Evolutionary conservation across 139 green algal genomes (phyloP).

Genomic region (Coccomyxa sp.): DNA sequence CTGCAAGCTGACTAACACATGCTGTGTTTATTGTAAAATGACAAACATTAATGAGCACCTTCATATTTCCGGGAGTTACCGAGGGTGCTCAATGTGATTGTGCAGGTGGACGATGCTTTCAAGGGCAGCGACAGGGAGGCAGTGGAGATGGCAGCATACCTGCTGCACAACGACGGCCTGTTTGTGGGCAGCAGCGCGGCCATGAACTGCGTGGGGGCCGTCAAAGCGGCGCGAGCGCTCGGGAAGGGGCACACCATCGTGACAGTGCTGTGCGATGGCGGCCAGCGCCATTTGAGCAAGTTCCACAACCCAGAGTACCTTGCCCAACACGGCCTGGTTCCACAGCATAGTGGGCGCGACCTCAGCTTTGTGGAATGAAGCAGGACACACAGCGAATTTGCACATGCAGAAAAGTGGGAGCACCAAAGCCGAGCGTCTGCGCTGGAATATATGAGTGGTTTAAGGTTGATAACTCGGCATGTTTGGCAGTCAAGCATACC

Average conservation of each 20-base stretch:
- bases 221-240: conserved; percentile 76
- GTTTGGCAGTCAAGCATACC: no score
- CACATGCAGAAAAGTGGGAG: no score
- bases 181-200: conserved; percentile 83
- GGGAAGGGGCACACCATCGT: conserved; percentile 84
- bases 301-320: conserved; percentile 85
- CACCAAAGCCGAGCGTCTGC: no score
- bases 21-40: no score
- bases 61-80: no score
- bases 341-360: conserved; percentile 7
- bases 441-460: no score
- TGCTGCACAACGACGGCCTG: conserved; percentile 86
- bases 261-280: conserved; percentile 89
- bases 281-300: conserved; percentile 73
- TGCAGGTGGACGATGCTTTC: conserved; percentile 71
- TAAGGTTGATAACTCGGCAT: no score
- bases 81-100: neutral
- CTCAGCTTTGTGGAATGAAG: conserved; percentile 38
- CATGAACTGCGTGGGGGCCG: conserved; percentile 88
- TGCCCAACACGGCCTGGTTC: conserved; percentile 27
- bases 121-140: conserved; percentile 70
- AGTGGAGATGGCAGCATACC: conserved; percentile 77
- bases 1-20: no score
- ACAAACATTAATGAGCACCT: no score
- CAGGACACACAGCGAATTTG: no score